Percentiles rank a stretch among this genome's conserved stretches.
Evolutionary conservation across 2,329 filamentous ascomycete genomes (phyloP).

Genomic region (Westerdykella sp.): DNA sequence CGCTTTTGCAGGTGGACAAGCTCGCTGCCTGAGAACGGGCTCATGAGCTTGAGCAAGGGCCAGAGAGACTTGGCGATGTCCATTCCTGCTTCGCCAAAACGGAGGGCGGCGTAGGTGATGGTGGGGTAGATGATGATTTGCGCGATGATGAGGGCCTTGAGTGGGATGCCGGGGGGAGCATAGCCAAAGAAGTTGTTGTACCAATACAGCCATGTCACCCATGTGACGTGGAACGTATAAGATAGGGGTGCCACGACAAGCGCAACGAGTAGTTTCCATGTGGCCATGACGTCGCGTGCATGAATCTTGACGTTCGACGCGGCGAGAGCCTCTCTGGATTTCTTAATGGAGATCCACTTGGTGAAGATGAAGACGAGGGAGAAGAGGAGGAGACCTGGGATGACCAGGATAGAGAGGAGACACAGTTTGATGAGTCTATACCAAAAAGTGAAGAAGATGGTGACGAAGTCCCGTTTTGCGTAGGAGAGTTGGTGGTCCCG

Average conservation of each 20-base stretch:
- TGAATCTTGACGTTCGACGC: conserved; percentile 38
- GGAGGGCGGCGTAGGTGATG: conserved; percentile 86
- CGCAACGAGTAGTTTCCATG: conserved; percentile 39
- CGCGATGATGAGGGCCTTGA: conserved; percentile 56
- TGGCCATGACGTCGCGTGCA: conserved; percentile 37
- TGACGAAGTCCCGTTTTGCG: conserved; percentile 71
- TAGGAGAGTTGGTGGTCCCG: conserved; percentile 94
- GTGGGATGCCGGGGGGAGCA: conserved; percentile 70
- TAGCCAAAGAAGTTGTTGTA: conserved; percentile 73
- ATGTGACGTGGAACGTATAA: conserved; percentile 29
- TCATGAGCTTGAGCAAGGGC: conserved; percentile 77
- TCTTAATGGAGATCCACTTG: conserved; percentile 35
- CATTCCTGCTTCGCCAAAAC: conserved; percentile 97
- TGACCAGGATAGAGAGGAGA: conserved; percentile 69
- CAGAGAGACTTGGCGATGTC: conserved; percentile 93
- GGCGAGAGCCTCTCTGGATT: conserved; percentile 35
- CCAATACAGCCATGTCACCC: conserved; percentile 29
- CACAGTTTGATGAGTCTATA: conserved; percentile 74
- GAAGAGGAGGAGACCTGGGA: conserved; percentile 84
- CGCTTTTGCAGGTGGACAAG: conserved; percentile 69
- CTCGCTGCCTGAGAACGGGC: conserved; percentile 76
- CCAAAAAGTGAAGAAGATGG: conserved; percentile 68
- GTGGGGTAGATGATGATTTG: conserved; percentile 62
- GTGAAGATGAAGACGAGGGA: conserved; percentile 42
- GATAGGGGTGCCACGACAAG: conserved; percentile 33